A percentile compares a stretch with the other conserved stretches of the same genome.
Conservation (phyloP, 805 yeast species). For the Candida orba region DNA sequence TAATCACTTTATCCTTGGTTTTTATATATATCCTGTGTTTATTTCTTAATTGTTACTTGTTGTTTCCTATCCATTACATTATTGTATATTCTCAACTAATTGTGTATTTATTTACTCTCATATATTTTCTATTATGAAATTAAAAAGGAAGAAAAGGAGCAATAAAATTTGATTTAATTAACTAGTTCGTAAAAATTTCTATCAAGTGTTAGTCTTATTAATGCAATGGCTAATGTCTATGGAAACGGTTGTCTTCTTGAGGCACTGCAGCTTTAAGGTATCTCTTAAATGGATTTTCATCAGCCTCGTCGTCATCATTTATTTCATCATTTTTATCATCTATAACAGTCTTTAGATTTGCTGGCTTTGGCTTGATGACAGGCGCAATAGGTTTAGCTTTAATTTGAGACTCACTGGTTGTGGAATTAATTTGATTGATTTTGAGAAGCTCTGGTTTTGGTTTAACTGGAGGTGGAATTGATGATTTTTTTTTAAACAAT, state of each 20-base stretch:
- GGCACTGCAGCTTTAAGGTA: slow-evolving; percentile 34
- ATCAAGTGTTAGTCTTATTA: neutral
- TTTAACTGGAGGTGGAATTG: neutral
- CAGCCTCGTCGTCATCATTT: slow-evolving; percentile 14
- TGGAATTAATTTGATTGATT: neutral
- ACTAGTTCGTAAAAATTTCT: no score
- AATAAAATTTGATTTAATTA: no score
- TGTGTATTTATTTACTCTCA: neutral
- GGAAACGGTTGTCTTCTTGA: slow-evolving; percentile 27
- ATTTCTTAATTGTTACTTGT: neutral
- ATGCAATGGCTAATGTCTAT: slow-evolving; percentile 9
- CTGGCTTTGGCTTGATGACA: neutral
- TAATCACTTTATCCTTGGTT: no score
- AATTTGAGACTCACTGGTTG: no score
- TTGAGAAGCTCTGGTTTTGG: neutral
- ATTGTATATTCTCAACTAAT: neutral
- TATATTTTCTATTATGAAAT: no score
- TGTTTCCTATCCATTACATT: neutral
- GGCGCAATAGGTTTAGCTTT: neutral
- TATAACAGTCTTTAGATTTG: neutral
- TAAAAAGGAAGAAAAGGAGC: no score
- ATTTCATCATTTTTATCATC: neutral
- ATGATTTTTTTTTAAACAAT: no score
- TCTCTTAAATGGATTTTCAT: slow-evolving; percentile 29
- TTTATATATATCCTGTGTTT: neutral